A percentile compares a stretch with the other conserved stretches of the same genome.
phyloP scores from a whole-genome alignment of 2,329 filamentous ascomycete species.

The Drechslerella coelobrocha region DNA sequence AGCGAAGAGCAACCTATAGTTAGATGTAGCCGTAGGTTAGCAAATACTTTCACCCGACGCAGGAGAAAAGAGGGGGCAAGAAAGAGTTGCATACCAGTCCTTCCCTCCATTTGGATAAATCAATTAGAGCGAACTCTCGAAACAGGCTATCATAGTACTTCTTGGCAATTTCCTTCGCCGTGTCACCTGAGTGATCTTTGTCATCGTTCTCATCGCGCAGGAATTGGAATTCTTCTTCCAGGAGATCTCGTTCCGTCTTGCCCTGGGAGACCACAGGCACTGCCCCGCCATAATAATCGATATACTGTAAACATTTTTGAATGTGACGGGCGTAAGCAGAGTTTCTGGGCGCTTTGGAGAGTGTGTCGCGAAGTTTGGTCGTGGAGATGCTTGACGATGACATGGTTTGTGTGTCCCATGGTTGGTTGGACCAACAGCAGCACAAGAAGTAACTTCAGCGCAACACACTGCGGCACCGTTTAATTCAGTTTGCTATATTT shows the following conservation, averaged over 20 bases:
- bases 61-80: not conserved
- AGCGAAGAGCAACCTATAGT: slow-evolving; percentile 55
- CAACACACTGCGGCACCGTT: not conserved
- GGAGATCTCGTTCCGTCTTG: slow-evolving; percentile 54
- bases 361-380: slow-evolving; percentile 44
- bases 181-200: slow-evolving; percentile 3
- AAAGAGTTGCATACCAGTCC: slow-evolving; percentile 50
- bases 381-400: slow-evolving; percentile 13
- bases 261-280: slow-evolving; percentile 46
- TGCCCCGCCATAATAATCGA: slow-evolving; percentile 53
- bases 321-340: slow-evolving; percentile 55
- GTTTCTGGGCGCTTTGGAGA: slow-evolving; percentile 49
- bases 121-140: slow-evolving; percentile 54
- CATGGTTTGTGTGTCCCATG: slow-evolving; percentile 18
- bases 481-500: too few species aligned
- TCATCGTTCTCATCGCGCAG: slow-evolving; percentile 51
- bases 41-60: not conserved
- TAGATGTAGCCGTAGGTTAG: not conserved
- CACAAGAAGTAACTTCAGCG: not conserved
- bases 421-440: not conserved
- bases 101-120: slow-evolving; percentile 53
- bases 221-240: slow-evolving; percentile 55
- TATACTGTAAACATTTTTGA: slow-evolving; percentile 53
- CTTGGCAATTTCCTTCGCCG: slow-evolving; percentile 52
- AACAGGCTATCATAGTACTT: slow-evolving; percentile 55